Conservation (phyloP, 805 yeast genomes). For the Saccharomycopsis sp. region DNA sequence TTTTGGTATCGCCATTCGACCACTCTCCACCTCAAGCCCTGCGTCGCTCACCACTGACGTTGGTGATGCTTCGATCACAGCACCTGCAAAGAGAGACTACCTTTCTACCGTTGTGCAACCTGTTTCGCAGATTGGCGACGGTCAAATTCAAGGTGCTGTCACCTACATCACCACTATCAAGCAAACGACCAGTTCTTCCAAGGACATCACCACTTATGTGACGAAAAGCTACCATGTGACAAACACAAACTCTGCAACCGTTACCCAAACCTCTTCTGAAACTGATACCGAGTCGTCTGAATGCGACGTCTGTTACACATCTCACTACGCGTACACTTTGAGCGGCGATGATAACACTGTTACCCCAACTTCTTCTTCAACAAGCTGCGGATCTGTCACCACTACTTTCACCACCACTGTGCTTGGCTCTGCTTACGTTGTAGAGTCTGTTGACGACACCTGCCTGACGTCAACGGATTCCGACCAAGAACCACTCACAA, state of each 20-base stretch:
- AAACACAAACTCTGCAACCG: slow-evolving; percentile 9
- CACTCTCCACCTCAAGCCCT: slow-evolving; percentile 25
- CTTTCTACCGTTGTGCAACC: slow-evolving; percentile 24
- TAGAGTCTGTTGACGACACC: slow-evolving; percentile 9
- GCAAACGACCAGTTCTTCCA: slow-evolving; percentile 16
- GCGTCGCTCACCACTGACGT: slow-evolving; percentile 21
- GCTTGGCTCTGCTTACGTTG: slow-evolving; percentile 17
- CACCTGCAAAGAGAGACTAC: slow-evolving; percentile 22
- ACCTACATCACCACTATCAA: slow-evolving; percentile 21
- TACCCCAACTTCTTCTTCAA: slow-evolving; percentile 1
- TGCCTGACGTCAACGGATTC: slow-evolving; percentile 6
- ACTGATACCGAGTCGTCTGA: slow-evolving; percentile 24
- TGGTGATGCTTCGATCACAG: slow-evolving; percentile 5
- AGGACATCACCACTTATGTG: slow-evolving; percentile 13
- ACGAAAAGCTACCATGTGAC: slow-evolving; percentile 19
- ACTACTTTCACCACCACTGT: slow-evolving; percentile 18
- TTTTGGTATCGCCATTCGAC: slow-evolving; percentile 36
- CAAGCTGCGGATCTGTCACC: slow-evolving; percentile 10
- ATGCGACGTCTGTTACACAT: slow-evolving; percentile 17
- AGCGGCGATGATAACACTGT: slow-evolving; percentile 14
- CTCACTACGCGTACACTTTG: slow-evolving; percentile 20
- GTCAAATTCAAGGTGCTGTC: slow-evolving; percentile 24
- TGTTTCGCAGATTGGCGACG: slow-evolving; percentile 21
- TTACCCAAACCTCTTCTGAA: slow-evolving; percentile 21
- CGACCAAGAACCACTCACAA: slow-evolving; percentile 1